phyloP scores from a whole-genome alignment of 2,329 filamentous ascomycete species.

The Sclerotinia spermophila region DNA sequence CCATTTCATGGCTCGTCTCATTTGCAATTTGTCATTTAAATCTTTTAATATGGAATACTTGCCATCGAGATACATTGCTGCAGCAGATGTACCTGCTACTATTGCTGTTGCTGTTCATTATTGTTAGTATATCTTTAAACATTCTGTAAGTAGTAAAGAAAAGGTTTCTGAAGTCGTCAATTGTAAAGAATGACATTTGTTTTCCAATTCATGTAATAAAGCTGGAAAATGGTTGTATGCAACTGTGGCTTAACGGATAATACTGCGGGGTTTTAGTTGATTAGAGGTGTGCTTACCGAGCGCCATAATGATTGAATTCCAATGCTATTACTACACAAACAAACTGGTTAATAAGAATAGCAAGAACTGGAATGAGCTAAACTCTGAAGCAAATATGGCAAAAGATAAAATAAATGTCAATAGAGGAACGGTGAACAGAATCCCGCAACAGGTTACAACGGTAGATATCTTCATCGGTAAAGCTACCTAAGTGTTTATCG shows the following conservation, averaged over 20 bases:
- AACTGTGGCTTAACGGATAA: background rate
- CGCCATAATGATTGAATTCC: background rate
- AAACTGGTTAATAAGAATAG: background rate
- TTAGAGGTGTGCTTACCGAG: background rate
- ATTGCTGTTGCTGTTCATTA: constrained; percentile 28
- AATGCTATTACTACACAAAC: background rate
- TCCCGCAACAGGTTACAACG: background rate
- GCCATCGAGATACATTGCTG: constrained; percentile 61
- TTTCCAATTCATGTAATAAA: background rate
- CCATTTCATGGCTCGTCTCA: constrained; percentile 43
- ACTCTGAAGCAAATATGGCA: background rate
- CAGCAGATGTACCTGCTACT: constrained; percentile 41
- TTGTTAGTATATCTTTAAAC: constrained; percentile 9
- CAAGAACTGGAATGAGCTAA: background rate
- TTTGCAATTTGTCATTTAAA: constrained; percentile 44
- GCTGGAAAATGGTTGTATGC: background rate
- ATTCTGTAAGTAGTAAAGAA: too few relatives aligned
- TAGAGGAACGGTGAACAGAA: background rate
- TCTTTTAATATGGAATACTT: constrained; percentile 67
- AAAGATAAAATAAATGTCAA: background rate
- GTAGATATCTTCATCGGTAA: background rate
- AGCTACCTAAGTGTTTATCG: background rate
- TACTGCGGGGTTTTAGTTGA: background rate
- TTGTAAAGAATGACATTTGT: background rate
- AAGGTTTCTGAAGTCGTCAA: background rate